Evolutionary conservation across 352 stramenopile species (phyloP).

Genomic region (Phytophthora litchii): DNA sequence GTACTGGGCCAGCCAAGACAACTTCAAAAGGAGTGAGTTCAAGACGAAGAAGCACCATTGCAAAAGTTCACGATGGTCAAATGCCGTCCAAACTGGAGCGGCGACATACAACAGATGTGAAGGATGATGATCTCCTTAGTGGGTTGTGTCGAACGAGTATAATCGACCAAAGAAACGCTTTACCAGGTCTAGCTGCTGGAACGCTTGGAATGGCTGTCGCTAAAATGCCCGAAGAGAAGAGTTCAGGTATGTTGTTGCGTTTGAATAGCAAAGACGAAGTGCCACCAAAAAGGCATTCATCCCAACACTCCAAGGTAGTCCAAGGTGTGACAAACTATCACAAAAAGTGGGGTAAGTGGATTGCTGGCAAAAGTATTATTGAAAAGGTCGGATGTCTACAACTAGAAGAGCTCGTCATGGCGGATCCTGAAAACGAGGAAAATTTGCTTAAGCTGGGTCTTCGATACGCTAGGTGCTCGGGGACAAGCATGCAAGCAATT

Average conservation of each 20-base stretch:
- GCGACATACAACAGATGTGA: slow-evolving; percentile 23
- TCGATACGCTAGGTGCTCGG: slow-evolving; percentile 58
- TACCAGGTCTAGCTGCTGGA: slow-evolving; percentile 9
- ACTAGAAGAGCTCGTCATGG: slow-evolving; percentile 65
- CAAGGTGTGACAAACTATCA: slow-evolving; percentile 49
- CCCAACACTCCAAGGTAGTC: slow-evolving; percentile 6
- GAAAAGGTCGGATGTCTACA: slow-evolving; percentile 76
- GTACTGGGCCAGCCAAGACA: slow-evolving; percentile 4
- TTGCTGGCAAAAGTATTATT: slow-evolving; percentile 49
- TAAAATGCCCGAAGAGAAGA: slow-evolving; percentile 8
- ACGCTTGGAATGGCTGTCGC: not conserved
- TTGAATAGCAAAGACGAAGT: slow-evolving; percentile 4
- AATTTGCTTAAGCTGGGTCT: slow-evolving; percentile 63
- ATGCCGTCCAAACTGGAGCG: slow-evolving; percentile 3
- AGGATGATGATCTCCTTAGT: not conserved
- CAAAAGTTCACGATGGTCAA: slow-evolving; percentile 9
- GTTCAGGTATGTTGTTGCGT: not conserved
- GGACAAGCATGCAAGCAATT: slow-evolving; percentile 58
- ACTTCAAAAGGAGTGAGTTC: slow-evolving; percentile 15
- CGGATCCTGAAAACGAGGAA: slow-evolving; percentile 44
- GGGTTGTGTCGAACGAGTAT: slow-evolving; percentile 14
- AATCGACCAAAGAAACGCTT: slow-evolving; percentile 2
- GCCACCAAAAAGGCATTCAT: slow-evolving; percentile 13
- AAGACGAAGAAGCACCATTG: slow-evolving; percentile 13
- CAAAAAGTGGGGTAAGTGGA: slow-evolving; percentile 66